phyloP scores from a whole-genome alignment of 1,284 basidiomycete genomes.

The Inonotus obliquus region DNA sequence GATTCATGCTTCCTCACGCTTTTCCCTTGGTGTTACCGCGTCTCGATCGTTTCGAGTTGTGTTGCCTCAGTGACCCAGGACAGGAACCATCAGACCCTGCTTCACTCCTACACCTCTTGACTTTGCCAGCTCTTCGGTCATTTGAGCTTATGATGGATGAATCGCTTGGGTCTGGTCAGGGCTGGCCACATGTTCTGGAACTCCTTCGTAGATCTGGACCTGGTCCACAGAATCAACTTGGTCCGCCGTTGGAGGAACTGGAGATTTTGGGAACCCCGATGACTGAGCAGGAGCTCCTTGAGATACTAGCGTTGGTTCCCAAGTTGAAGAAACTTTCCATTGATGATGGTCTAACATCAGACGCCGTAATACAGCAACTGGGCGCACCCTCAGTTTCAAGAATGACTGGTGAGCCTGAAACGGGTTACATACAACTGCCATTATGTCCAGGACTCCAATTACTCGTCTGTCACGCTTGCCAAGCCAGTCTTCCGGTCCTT shows the following conservation, averaged over 20 bases:
- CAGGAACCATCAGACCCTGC: neutral
- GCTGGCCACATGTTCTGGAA: neutral
- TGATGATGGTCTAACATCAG: constrained; percentile 5
- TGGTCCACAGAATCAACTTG: neutral
- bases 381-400: neutral
- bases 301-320: neutral
- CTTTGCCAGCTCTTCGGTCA: neutral
- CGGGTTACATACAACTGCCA: neutral
- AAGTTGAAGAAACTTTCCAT: neutral
- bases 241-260: neutral
- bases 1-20: neutral
- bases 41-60: neutral
- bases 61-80: neutral
- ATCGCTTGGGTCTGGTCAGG: neutral
- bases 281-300: neutral
- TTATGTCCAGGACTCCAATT: constrained; percentile 2
- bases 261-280: constrained; percentile 11
- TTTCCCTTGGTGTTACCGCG: neutral
- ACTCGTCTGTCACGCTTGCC: neutral
- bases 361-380: neutral
- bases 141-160: constrained; percentile 1
- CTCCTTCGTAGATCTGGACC: neutral
- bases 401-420: too few species aligned
- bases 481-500: neutral
- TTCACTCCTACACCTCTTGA: neutral